Evolutionary conservation across 2,329 filamentous ascomycete genomes (phyloP).

Genomic region (Septoria linicola): DNA sequence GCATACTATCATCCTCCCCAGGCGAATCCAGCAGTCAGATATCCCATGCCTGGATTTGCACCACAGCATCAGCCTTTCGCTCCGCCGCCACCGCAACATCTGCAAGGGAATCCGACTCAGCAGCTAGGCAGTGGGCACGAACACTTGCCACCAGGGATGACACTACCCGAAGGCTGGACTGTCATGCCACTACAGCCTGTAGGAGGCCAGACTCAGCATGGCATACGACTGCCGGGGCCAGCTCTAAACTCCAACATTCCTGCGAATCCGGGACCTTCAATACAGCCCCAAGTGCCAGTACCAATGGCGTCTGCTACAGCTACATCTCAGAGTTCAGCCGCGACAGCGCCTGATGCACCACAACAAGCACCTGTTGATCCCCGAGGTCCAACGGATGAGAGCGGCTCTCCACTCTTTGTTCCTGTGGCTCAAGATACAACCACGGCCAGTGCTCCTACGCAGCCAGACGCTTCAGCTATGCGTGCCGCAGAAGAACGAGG

Average conservation of each 20-base stretch:
- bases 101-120: constrained; percentile 30
- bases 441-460: neutral
- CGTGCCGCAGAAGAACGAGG: constrained; percentile 12
- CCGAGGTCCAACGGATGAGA: constrained; percentile 31
- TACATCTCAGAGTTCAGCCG: neutral
- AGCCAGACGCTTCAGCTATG: neutral
- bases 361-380: neutral
- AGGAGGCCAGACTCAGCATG: constrained; percentile 18
- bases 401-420: constrained; percentile 34
- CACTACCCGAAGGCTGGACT: constrained; percentile 54
- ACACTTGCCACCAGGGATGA: constrained; percentile 52
- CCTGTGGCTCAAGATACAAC: constrained; percentile 16
- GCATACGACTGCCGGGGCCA: neutral
- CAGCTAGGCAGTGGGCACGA: constrained; percentile 45
- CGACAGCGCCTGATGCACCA: neutral
- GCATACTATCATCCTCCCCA: constrained; percentile 33
- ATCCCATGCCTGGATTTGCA: constrained; percentile 13
- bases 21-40: constrained; percentile 21
- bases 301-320: neutral
- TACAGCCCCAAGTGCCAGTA: neutral
- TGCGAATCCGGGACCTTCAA: neutral
- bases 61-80: constrained; percentile 11
- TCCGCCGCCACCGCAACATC: constrained; percentile 16
- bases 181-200: constrained; percentile 47
- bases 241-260: neutral